Base-by-base conservation (phyloP, 768 basidiomycete genomes). In the Termitomyces sp. region DNA sequence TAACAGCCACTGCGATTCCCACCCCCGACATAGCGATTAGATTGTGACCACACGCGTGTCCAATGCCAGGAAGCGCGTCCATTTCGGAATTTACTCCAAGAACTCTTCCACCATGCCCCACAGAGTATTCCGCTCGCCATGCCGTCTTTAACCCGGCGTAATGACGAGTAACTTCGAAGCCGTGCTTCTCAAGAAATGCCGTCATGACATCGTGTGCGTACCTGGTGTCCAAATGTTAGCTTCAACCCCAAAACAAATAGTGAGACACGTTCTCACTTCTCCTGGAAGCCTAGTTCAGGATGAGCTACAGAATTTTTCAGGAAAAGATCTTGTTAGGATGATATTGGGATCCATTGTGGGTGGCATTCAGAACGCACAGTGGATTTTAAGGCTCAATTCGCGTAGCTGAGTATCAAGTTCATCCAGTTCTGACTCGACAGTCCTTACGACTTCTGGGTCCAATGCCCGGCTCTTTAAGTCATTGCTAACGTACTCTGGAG, bases 21-120 rank as follows among this genome's bases (percentile, higher is more conserved):
- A 90, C 84, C 45, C 91, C 91, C 64, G 85, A 84, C 66, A 87
- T 82, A 50, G 91, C 91, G 65, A 92, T 92, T 63, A 94, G 79
- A 71, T 93, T 92, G 72, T 94, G 91, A 0, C 91, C 91, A 68
- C 91, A 93, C 0, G 83, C 89, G 70, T 86, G 78, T 72, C 86
- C 74, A 77, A 89, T 75, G 8, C 82, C 80, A 42, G 72, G 74
- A 25, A 86, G 73, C 10, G 85, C 85, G 68, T 86, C 85, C 88
- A 90, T 91, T 73, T 92, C 92, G 15, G 90, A 86, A 72, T 94
- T 92, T 64, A 93, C 74, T 8, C 92, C 91, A 50, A 93, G 76
- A 54, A 85, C 84, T 46, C 87, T 82, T 10, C 88, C 87, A 36
- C 83, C 83, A 40, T 65, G 68, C 31, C 86, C 84, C 64, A 84